Conservation (phyloP, 2,329 filamentous ascomycete species). For the Fusarium anthophilum region DNA sequence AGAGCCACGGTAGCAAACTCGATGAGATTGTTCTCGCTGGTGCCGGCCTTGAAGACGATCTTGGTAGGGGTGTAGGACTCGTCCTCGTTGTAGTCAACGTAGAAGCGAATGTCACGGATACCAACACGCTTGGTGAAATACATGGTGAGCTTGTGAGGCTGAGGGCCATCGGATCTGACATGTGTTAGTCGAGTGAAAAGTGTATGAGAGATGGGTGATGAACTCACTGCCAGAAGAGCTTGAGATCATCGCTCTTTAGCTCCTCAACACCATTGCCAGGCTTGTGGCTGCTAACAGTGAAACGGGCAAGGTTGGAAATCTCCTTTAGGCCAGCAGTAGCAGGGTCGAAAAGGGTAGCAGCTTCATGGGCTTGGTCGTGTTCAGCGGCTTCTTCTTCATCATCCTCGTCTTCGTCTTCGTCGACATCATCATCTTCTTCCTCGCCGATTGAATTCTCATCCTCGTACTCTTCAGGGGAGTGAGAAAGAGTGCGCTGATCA, state of each 20-base stretch:
- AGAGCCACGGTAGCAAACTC: slow-evolving; percentile 86
- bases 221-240: slow-evolving; percentile 80
- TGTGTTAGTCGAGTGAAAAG: not conserved
- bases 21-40: slow-evolving; percentile 89
- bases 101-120: slow-evolving; percentile 81
- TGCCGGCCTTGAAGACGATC: slow-evolving; percentile 88
- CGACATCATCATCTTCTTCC: slow-evolving; percentile 46
- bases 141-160: slow-evolving; percentile 83
- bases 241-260: slow-evolving; percentile 76
- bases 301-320: slow-evolving; percentile 84
- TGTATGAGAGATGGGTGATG: not conserved
- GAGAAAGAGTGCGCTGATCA: slow-evolving; percentile 37
- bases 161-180: slow-evolving; percentile 79
- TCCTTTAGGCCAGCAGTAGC: slow-evolving; percentile 73
- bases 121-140: slow-evolving; percentile 87
- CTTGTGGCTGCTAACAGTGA: slow-evolving; percentile 84
- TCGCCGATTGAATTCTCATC: slow-evolving; percentile 46
- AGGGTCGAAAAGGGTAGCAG: slow-evolving; percentile 59
- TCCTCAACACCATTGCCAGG: slow-evolving; percentile 82
- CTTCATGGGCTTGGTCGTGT: slow-evolving; percentile 41
- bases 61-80: slow-evolving; percentile 97
- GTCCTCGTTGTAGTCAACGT: slow-evolving; percentile 90
- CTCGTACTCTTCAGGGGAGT: slow-evolving; percentile 46
- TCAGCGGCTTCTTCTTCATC: slow-evolving; percentile 14
- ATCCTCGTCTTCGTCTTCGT: slow-evolving; percentile 41